Evolutionary conservation across 2,329 filamentous ascomycete genomes (phyloP).

Genomic region (Exophiala lecanii-corni): DNA sequence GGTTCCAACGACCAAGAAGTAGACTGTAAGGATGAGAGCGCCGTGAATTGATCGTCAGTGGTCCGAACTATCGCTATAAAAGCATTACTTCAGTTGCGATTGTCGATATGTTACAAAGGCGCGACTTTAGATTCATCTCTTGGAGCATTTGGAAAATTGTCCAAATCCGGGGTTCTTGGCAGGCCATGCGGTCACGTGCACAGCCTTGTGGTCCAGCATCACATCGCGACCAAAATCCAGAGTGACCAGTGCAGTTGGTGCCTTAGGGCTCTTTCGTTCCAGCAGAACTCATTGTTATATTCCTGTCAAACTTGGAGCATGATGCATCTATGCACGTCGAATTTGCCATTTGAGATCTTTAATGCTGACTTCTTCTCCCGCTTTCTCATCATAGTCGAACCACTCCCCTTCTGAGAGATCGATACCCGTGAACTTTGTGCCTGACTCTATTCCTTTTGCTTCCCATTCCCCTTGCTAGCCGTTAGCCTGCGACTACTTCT

Average conservation of each 20-base stretch:
- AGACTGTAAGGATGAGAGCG: too few species aligned
- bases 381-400: slow-evolving; percentile 97
- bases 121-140: too few species aligned
- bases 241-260: background rate
- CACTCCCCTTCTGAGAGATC: slow-evolving; percentile 88
- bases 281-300: background rate
- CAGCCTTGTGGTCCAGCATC: slow-evolving; percentile 4
- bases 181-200: slow-evolving; percentile 6
- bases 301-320: too few species aligned
- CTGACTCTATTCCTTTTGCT: slow-evolving; percentile 73
- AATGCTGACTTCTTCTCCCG: slow-evolving; percentile 85
- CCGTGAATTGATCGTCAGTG: too few species aligned
- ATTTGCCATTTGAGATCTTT: slow-evolving; percentile 87
- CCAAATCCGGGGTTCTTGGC: too few species aligned
- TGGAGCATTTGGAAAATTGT: too few species aligned
- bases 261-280: background rate
- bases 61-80: too few species aligned
- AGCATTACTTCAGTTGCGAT: too few species aligned
- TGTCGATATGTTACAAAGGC: too few species aligned
- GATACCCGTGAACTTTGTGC: slow-evolving; percentile 74
- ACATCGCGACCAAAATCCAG: slow-evolving; percentile 2
- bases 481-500: slow-evolving; percentile 10
- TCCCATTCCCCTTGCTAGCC: slow-evolving; percentile 74
- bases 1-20: too few species aligned
- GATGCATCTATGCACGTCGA: slow-evolving; percentile 60